Conservation (phyloP, 2,329 filamentous ascomycete species). For the Colletotrichum liaoningense region DNA sequence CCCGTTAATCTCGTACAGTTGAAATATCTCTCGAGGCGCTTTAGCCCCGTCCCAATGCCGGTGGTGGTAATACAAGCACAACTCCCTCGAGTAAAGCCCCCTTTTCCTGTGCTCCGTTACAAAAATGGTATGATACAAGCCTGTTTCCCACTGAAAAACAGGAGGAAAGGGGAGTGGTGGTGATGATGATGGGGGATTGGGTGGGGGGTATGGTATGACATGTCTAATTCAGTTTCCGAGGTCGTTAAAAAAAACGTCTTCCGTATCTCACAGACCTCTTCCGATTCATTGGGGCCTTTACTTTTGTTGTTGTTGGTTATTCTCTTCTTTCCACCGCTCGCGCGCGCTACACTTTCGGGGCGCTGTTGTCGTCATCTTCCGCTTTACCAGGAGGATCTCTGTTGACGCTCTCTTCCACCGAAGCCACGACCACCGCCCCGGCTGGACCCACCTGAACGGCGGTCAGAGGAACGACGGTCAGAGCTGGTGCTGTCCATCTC, state of each 20-base stretch:
- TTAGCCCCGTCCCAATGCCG: neutral
- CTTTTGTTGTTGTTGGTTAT: neutral
- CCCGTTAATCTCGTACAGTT: conserved; percentile 1
- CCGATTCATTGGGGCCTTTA: neutral
- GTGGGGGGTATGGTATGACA: conserved; percentile 21
- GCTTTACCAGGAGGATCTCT: neutral
- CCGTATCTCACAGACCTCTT: neutral
- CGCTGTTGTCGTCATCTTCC: neutral
- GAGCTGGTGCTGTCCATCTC: neutral
- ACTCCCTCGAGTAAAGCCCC: conserved; percentile 5
- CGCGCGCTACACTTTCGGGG: conserved; percentile 4
- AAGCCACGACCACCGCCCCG: conserved; percentile 13
- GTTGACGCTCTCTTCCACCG: conserved; percentile 3
- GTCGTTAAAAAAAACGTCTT: conserved; percentile 1
- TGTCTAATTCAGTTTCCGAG: conserved; percentile 7
- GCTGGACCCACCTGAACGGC: conserved; percentile 26
- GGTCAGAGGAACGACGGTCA: conserved; percentile 13
- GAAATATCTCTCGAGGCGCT: neutral
- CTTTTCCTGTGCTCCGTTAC: conserved; percentile 13
- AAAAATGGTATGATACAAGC: conserved; percentile 26
- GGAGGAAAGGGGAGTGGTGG: neutral
- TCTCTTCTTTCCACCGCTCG: neutral
- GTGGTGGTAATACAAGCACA: conserved; percentile 17
- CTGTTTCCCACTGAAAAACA: neutral
- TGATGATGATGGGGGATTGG: neutral